Evolutionary conservation across 108 stramenopile species (phyloP).

Genomic region (Cyclotella baltica): DNA sequence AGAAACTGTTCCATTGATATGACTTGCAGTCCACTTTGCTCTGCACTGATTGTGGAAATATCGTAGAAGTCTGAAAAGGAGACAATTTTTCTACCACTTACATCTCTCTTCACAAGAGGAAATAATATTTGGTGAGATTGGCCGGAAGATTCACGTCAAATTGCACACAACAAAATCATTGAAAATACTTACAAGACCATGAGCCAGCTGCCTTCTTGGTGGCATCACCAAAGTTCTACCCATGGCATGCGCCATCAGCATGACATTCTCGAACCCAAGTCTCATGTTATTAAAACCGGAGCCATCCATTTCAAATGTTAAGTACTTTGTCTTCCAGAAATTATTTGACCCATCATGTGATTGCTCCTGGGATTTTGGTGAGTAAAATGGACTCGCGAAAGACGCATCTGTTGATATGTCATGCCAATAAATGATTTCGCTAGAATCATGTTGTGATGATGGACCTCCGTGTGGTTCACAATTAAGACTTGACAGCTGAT

Average conservation of each 20-base stretch:
- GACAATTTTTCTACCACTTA: constrained; percentile 19
- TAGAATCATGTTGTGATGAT: constrained; percentile 22
- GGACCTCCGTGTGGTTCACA: constrained; percentile 34
- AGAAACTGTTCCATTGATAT: constrained; percentile 76
- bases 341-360: background rate
- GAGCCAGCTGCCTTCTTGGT: constrained; percentile 58
- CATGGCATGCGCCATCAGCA: constrained; percentile 68
- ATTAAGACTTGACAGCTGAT: constrained; percentile 8
- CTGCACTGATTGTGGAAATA: constrained; percentile 35
- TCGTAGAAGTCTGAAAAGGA: constrained; percentile 55
- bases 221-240: constrained; percentile 77
- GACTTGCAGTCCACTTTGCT: constrained; percentile 54
- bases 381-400: constrained; percentile 29
- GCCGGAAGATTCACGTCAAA: background rate
- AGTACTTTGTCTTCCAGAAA: constrained; percentile 51
- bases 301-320: constrained; percentile 76
- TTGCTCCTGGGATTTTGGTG: constrained; percentile 27
- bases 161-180: background rate
- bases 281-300: constrained; percentile 79
- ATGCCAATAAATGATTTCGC: constrained; percentile 55
- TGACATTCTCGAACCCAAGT: constrained; percentile 69
- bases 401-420: constrained; percentile 45
- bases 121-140: background rate
- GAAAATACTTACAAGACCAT: constrained; percentile 22
- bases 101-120: constrained; percentile 20